Evolutionary conservation across 306 rosid species (phyloP), one percentile per base, ranked within the genome.

Genomic region (Prunus campanulata): DNA sequence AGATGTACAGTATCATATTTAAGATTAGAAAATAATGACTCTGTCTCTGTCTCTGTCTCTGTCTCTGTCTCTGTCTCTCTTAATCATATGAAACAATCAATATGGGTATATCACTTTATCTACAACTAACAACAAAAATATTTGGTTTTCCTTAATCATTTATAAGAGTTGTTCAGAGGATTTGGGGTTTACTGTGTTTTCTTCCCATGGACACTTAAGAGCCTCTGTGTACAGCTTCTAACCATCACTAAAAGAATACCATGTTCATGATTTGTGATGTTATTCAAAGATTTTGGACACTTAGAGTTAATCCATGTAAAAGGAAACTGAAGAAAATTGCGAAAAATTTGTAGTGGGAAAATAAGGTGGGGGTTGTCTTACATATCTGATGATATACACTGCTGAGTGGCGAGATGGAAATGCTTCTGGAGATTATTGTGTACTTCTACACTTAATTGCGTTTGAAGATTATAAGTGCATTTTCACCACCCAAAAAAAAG

Each of bases 401-500:
- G 49, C 69, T 22, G 3, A 54, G 13, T 1, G 65, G 75, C n/a
- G 4, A 32, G n/a, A n/a, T 19, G n/a, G 66, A 42, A 72, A 48
- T 12, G 63, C 75, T 11, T 71, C n/a, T 32, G 35, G 50, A 22
- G 50, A 71, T 49, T 54, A 64, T 55, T 55, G 49, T 48, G 62
- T 61, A 29, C 70, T 75, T 76, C n/a, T 68, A 70, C 4, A 57
- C 42, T 5, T 59, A 48, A 62, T 51, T 65, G 69, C 42, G 19
- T 66, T 44, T 54, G 75, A 48, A 22, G 11, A 49, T 25, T 16
- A 42, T 30, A 50, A 11, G 8, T 65, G 44, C 8, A 8, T 7
- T 14, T 25, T 25, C 27, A 25, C 27, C 27, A 1, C 20, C 20
- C 20, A 25, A 25, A 25, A 25, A 25, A 25, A 1, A 25, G 1